These are phyloP conservation scores for Curvularia hawaiiensis DNA, from an alignment of 2,329 filamentous ascomycete species.

Conservation along the genomic window DNA sequence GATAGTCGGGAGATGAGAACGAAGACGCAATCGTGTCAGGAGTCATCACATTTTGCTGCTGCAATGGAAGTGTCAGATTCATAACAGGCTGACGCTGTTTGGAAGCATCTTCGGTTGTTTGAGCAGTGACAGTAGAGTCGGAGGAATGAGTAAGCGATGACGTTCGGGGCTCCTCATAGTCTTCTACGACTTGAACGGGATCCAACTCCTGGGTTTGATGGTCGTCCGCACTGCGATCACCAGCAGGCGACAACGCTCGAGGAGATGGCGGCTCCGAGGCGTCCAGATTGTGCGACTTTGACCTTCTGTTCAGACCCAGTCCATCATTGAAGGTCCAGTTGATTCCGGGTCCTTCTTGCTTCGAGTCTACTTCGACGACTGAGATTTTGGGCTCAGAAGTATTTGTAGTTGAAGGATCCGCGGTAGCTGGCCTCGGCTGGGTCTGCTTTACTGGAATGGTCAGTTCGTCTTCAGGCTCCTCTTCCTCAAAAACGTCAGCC, in stretches of 20 bases:
- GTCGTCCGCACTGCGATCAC: conserved; percentile 10
- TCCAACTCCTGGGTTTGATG: conserved; percentile 32
- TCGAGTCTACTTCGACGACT: conserved; percentile 52
- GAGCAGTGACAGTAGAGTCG: conserved; percentile 54
- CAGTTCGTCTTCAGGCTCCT: conserved; percentile 66
- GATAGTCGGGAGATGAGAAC: conserved; percentile 67
- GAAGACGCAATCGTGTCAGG: conserved; percentile 65
- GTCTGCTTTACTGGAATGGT: conserved; percentile 15
- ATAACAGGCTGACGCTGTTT: conserved; percentile 47
- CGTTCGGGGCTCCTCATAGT: conserved; percentile 54
- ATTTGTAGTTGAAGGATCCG: conserved; percentile 44
- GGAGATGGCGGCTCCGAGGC: conserved; percentile 36
- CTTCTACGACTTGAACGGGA: conserved; percentile 52
- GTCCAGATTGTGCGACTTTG: conserved; percentile 13
- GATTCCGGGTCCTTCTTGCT: conserved; percentile 47
- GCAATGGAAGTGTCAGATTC: conserved; percentile 46
- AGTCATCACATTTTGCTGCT: conserved; percentile 62
- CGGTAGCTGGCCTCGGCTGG: conserved; percentile 21
- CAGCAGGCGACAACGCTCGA: conserved; percentile 22
- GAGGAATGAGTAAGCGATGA: conserved; percentile 57
- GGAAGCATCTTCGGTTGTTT: conserved; percentile 33
- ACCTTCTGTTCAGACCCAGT: conserved; percentile 41
- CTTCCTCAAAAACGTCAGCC: conserved; percentile 87
- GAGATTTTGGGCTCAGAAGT: conserved; percentile 51
- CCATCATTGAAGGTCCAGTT: conserved; percentile 52